phyloP scores from a whole-genome alignment of 2,329 filamentous ascomycete species.

The Colletotrichum sp. region DNA sequence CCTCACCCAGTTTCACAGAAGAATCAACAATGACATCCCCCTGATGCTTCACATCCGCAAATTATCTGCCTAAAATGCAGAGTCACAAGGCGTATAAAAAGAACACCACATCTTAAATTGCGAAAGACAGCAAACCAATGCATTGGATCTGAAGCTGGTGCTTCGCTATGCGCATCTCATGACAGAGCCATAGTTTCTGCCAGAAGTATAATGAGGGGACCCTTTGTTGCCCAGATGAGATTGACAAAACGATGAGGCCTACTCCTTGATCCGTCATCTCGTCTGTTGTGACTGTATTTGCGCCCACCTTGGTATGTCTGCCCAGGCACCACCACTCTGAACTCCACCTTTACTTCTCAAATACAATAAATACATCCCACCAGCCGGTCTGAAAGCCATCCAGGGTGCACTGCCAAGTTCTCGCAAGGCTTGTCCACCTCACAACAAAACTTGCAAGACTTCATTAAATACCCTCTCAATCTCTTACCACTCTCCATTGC shows the following conservation, averaged over 20 bases:
- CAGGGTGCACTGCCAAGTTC: background rate
- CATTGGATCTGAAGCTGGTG: too few relatives aligned
- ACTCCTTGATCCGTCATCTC: background rate
- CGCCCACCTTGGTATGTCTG: background rate
- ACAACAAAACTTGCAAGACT: background rate
- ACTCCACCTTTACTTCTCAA: background rate
- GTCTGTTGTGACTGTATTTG: rapidly evolving
- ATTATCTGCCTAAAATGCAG: background rate
- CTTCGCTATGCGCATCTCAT: background rate
- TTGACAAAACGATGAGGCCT: background rate
- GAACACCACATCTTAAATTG: too few relatives aligned
- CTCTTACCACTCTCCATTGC: background rate
- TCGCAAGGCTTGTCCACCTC: background rate
- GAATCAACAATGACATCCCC: background rate
- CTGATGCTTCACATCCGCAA: rapidly evolving
- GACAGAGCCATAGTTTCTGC: background rate
- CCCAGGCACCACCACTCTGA: rapidly evolving
- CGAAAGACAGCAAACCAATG: too few relatives aligned
- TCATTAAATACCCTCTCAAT: background rate
- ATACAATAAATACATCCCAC: background rate
- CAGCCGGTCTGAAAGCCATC: too few relatives aligned
- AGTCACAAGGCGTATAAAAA: too few relatives aligned
- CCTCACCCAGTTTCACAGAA: background rate
- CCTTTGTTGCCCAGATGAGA: background rate
- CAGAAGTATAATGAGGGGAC: background rate